Evolutionary conservation across 176 grass and related monocot species (phyloP).

Genomic region (Puccinellia tenuiflora): DNA sequence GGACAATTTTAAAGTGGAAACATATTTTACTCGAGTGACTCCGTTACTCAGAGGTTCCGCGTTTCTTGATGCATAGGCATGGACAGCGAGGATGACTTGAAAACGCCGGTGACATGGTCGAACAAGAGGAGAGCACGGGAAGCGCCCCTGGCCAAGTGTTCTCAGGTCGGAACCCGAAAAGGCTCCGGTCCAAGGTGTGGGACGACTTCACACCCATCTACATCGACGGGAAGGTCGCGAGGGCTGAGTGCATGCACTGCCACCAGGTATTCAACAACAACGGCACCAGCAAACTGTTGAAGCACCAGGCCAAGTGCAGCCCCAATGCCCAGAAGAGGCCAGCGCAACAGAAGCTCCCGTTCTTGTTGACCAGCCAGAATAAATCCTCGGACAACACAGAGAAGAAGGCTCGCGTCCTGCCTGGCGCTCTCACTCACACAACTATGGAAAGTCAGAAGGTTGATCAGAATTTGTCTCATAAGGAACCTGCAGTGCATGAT

Average conservation of each 20-base stretch:
- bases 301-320: conserved; percentile 6
- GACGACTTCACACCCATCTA: conserved; percentile 31
- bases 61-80: background rate
- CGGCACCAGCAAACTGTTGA: conserved; percentile 5
- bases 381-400: background rate
- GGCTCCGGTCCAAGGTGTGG: conserved; percentile 27
- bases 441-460: conserved; percentile 1
- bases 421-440: background rate
- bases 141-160: background rate
- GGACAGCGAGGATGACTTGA: background rate
- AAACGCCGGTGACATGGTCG: background rate
- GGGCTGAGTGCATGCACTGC: conserved; percentile 28
- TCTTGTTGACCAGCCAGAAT: conserved; percentile 10
- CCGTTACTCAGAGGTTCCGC: background rate
- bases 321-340: background rate
- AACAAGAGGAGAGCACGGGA: conserved; percentile 15
- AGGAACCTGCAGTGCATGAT: background rate
- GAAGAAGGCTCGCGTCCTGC: background rate
- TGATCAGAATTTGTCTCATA: background rate
- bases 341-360: conserved; percentile 16
- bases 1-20: background rate
- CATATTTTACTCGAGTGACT: background rate
- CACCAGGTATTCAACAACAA: conserved; percentile 1
- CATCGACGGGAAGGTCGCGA: background rate
- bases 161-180: background rate